Evolutionary conservation across 176 grass and related monocot genomes (phyloP), one percentile per base, ranked within the genome.

Genomic region (Typha latifolia): DNA sequence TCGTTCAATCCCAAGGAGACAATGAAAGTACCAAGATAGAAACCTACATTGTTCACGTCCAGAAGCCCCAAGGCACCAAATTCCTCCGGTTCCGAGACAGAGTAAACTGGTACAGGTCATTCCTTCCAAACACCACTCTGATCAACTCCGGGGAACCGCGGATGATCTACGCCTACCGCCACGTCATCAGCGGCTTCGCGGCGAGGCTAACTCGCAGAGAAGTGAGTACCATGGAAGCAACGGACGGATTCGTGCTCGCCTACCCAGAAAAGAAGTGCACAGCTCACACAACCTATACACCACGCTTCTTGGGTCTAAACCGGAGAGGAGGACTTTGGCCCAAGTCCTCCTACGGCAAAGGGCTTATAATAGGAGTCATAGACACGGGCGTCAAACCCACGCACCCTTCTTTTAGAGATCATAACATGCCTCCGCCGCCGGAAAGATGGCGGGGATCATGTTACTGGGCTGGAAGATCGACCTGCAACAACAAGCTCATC

Each of bases 151-250:
- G 67, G 66, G 15, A 57, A 47, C 21, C 70, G 48, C 82, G 84
- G 8, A 81, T 96, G 68, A 78, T 91, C 76, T 87, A 96, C 84
- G 81, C 82, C 16, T 96, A 82, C 75, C 77, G 71, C 73, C 79
- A 82, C 49, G 87, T 90, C 49, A 49, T 85, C 22, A 96, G 82
- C 23, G 91, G 91, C 67, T 96, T 96, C 16, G 71, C 84, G 3
- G 91, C 91, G 12, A 80, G 79, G 32, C 7, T 96, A 22, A 96
- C 79, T 47, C 5, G 18, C 3, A 47, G 70, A 4, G 91, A 96
- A 69, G 11, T 90, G 32, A 15, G 50, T 20, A 23, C 29, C 18
- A 81, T 91, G 70, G 27, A 27, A 14, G 47, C 34, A 34, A 55
- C 15, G 63, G 73, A 81, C 31, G 84, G 91, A 74, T 90, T 91